phyloP scores from a whole-genome alignment of 2,329 filamentous ascomycete species.

The Claviceps maximensis region DNA sequence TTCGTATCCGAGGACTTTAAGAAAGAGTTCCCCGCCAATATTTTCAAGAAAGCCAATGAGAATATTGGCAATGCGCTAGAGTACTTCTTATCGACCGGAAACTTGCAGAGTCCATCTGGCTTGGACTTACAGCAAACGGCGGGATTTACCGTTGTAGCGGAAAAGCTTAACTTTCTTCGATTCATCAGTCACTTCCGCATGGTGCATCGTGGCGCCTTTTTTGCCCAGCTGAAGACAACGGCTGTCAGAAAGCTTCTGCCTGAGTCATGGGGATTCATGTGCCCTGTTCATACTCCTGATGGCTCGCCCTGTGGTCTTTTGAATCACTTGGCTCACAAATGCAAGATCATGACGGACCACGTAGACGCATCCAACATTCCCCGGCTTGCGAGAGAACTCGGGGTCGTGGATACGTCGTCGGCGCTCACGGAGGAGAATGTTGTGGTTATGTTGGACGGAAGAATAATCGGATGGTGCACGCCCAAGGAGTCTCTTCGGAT shows the following conservation, averaged over 20 bases:
- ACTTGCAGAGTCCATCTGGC: constrained; percentile 79
- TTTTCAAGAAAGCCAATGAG: constrained; percentile 73
- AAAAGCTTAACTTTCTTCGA: constrained; percentile 97
- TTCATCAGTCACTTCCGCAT: constrained; percentile 99
- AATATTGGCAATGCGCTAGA: constrained; percentile 78
- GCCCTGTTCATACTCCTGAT: constrained; percentile 94
- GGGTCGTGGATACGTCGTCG: constrained; percentile 61
- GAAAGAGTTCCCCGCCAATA: constrained; percentile 64
- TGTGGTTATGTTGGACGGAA: constrained; percentile 79
- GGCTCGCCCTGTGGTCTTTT: constrained; percentile 87
- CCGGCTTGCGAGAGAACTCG: constrained; percentile 62
- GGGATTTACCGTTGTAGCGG: constrained; percentile 90
- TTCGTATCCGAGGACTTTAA: constrained; percentile 69
- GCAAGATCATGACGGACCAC: constrained; percentile 66
- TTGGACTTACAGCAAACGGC: constrained; percentile 89
- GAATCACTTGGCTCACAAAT: constrained; percentile 93
- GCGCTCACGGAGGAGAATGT: constrained; percentile 74
- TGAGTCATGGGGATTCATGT: constrained; percentile 96
- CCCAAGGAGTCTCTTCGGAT: constrained; percentile 72
- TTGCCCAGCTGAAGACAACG: constrained; percentile 92
- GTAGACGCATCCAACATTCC: constrained; percentile 66
- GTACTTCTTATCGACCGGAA: constrained; percentile 94
- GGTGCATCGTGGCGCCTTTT: constrained; percentile 98
- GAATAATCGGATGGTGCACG: constrained; percentile 79
- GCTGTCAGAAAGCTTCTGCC: constrained; percentile 90